Conservation (phyloP, 2,329 filamentous ascomycete genomes). For the Xylariomycetidae sp. region DNA sequence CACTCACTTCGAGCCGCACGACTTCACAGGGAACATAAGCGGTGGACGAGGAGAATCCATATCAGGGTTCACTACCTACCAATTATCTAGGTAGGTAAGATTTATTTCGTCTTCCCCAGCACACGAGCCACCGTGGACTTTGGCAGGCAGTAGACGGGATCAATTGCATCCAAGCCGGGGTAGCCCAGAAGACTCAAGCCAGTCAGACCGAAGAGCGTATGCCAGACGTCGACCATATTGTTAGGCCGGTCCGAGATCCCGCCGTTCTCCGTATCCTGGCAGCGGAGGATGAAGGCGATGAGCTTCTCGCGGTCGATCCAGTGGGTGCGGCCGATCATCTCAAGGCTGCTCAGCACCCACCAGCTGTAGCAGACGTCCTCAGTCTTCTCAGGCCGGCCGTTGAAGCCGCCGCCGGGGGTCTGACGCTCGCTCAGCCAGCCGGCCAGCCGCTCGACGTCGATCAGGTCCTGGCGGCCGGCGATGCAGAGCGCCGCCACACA, state of each 20-base stretch:
- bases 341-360: slow-evolving; percentile 93
- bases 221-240: slow-evolving; percentile 96
- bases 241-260: slow-evolving; percentile 88
- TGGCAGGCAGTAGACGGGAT: slow-evolving; percentile 85
- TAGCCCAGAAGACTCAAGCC: slow-evolving; percentile 81
- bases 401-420: slow-evolving; percentile 79
- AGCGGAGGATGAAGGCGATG: slow-evolving; percentile 75
- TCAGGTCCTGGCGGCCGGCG: slow-evolving; percentile 72
- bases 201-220: slow-evolving; percentile 84
- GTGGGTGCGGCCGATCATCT: slow-evolving; percentile 80
- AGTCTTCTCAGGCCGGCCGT: slow-evolving; percentile 89
- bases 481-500: slow-evolving; percentile 86
- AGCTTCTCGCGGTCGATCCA: slow-evolving; percentile 90
- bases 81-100: background rate
- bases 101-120: slow-evolving; percentile 37
- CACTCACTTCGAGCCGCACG: too few species aligned
- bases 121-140: slow-evolving; percentile 59
- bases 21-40: slow-evolving; percentile 5
- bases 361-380: slow-evolving; percentile 99
- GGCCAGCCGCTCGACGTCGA: slow-evolving; percentile 77
- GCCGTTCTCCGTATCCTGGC: slow-evolving; percentile 79
- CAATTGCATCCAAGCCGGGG: slow-evolving; percentile 71
- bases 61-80: slow-evolving; percentile 2
- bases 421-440: slow-evolving; percentile 94
- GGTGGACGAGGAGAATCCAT: background rate